Evolutionary conservation across 176 grass and related monocot genomes (phyloP).

Genomic region (Rhynchospora breviuscula): DNA sequence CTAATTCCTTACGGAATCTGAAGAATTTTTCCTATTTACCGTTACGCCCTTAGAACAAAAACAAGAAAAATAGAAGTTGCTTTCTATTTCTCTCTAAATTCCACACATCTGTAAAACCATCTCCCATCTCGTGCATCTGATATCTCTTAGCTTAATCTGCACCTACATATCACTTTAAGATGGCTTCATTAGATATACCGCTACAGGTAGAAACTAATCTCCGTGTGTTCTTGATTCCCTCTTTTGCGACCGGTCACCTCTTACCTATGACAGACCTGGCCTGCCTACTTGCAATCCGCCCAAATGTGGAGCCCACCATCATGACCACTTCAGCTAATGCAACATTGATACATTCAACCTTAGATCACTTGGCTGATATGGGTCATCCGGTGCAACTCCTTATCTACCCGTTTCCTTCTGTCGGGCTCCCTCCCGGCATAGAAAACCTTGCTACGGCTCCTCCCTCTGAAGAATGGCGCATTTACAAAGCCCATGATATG

Average conservation of each 20-base stretch:
- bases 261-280: slow-evolving; percentile 66
- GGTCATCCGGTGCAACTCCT: slow-evolving; percentile 33
- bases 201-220: not conserved
- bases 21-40: too few relatives aligned
- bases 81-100: too few relatives aligned
- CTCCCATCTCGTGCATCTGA: not conserved
- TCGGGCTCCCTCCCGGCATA: slow-evolving; percentile 38
- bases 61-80: too few relatives aligned
- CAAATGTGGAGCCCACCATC: slow-evolving; percentile 31
- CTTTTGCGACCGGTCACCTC: slow-evolving; percentile 60
- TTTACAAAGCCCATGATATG: slow-evolving; percentile 46
- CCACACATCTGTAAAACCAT: not conserved
- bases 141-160: not conserved
- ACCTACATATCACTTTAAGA: not conserved
- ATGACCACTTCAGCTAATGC: slow-evolving; percentile 28
- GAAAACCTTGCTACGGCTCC: slow-evolving; percentile 42
- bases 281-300: slow-evolving; percentile 36
- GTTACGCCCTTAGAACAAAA: too few relatives aligned
- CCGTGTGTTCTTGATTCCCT: slow-evolving; percentile 70
- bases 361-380: slow-evolving; percentile 12
- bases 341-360: slow-evolving; percentile 13
- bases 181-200: not conserved
- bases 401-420: slow-evolving; percentile 52
- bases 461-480: slow-evolving; percentile 31
- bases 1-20: too few relatives aligned